Base-by-base conservation (phyloP, 176 grass and related monocot species). In the Rhynchospora tenuis region DNA sequence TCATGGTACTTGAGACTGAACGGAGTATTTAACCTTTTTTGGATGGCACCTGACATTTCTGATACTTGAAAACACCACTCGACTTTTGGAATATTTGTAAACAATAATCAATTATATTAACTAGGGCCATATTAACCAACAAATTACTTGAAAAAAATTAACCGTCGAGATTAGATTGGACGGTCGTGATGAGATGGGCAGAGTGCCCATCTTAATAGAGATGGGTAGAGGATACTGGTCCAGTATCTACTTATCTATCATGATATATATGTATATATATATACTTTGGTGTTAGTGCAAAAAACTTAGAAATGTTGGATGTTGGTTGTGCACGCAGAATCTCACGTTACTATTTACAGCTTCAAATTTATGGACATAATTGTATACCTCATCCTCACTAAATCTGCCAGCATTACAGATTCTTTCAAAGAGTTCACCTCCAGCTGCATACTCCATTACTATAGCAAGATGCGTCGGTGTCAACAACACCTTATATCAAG, bases 401-500 rank as follows among this genome's bases (percentile, higher is more conserved):
- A 98, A 98, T 90, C 82, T 94, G 47, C 95, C 95, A 79, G 95
- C 89, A 64, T 73, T 85, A 81, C 95, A 98, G 61, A 98, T 98
- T 78, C 95, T 91, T 83, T 87, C 92, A 10, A 98, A 98, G 82
- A 98, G 89, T 81, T 98, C 95, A 4, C 95, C 95, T 0, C 95
- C 95, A 87, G 91, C 95, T 90, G 95, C 95, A 64, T 98, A 98
- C 83, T 98, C 95, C 95, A 98, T 98, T 61, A 98, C 89, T 87
- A 98, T 98, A 83, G 95, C 95, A 66, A 98, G 90, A 94, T 98
- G 95, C 6, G 95, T 95, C n/a, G 95, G 91, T 83, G 95, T 95
- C 76, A 98, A 87, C 79, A 93, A 90, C 85, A 98, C 95, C 95
- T 98, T 89, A 88, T 56, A 33, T 22, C 42, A 56, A 92, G 93